Evolutionary conservation across 495 filamentous ascomycete species (phyloP).

Genomic region (Penicillium arizonense): DNA sequence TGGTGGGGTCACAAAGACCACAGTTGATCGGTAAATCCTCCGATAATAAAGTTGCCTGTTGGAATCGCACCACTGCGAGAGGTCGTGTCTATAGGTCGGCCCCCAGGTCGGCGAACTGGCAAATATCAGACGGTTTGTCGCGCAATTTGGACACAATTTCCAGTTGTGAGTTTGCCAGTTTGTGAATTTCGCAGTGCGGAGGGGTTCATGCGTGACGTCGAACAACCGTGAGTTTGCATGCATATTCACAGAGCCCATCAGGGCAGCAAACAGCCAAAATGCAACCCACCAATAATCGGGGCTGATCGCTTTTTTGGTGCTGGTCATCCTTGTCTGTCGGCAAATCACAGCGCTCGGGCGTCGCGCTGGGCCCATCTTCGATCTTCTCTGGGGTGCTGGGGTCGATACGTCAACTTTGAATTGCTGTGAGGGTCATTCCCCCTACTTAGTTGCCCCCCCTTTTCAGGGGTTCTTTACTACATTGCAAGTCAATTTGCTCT

Average conservation of each 20-base stretch:
- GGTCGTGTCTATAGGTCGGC: not conserved
- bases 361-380: constrained; percentile 10
- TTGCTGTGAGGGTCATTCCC: too few relatives aligned
- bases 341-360: not conserved
- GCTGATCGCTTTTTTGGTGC: not conserved
- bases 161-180: too few relatives aligned
- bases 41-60: constrained; percentile 3
- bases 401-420: constrained; percentile 27
- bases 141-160: too few relatives aligned
- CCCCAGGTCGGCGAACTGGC: too few relatives aligned
- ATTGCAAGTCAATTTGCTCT: too few relatives aligned
- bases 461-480: too few relatives aligned
- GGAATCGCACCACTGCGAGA: not conserved
- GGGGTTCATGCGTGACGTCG: constrained; percentile 5
- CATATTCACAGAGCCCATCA: not conserved
- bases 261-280: not conserved
- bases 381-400: constrained; percentile 9
- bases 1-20: constrained; percentile 10
- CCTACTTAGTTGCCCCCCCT: too few relatives aligned
- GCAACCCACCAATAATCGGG: constrained; percentile 3
- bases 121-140: too few relatives aligned
- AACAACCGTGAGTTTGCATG: constrained; percentile 2
- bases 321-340: not conserved
- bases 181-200: not conserved
- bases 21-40: constrained; percentile 22